phyloP scores from a whole-genome alignment of 2,329 filamentous ascomycete species.

The Colletotrichum kahawae region DNA sequence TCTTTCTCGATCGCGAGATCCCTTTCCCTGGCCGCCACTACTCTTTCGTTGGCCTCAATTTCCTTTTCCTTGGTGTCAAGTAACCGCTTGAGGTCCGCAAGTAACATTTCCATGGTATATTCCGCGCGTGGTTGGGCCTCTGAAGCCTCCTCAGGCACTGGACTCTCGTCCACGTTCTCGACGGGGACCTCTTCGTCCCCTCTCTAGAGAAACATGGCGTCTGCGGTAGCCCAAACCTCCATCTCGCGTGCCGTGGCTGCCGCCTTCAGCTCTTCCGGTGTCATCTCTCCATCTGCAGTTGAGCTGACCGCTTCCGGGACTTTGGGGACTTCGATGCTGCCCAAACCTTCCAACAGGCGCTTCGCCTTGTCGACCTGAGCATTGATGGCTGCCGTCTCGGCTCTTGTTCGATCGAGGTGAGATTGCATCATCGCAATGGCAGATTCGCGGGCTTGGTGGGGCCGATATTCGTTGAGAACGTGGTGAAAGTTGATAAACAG shows the following conservation, averaged over 20 bases:
- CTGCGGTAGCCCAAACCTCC: constrained; percentile 47
- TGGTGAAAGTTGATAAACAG: constrained; percentile 92
- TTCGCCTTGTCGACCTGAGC: constrained; percentile 75
- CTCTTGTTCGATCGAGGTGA: constrained; percentile 73
- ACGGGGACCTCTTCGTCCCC: background rate
- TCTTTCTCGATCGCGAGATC: too few relatives aligned
- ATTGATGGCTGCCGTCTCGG: constrained; percentile 74
- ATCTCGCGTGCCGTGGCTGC: background rate
- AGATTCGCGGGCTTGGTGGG: constrained; percentile 89
- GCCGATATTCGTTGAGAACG: constrained; percentile 91
- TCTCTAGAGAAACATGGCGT: constrained; percentile 42
- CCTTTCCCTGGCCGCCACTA: too few relatives aligned
- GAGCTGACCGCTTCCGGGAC: background rate
- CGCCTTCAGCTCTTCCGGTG: background rate
- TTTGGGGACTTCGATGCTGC: constrained; percentile 47
- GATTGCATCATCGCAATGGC: constrained; percentile 88
- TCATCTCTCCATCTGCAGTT: background rate
- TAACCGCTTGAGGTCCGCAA: background rate
- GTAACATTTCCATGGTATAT: background rate
- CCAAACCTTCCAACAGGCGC: constrained; percentile 73
- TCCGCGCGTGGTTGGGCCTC: background rate
- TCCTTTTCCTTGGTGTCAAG: background rate
- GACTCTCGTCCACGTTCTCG: background rate
- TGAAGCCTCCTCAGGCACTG: background rate
- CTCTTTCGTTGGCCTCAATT: background rate